Base-by-base conservation (phyloP, 345 rosid species). In the Eutrema japonicum region DNA sequence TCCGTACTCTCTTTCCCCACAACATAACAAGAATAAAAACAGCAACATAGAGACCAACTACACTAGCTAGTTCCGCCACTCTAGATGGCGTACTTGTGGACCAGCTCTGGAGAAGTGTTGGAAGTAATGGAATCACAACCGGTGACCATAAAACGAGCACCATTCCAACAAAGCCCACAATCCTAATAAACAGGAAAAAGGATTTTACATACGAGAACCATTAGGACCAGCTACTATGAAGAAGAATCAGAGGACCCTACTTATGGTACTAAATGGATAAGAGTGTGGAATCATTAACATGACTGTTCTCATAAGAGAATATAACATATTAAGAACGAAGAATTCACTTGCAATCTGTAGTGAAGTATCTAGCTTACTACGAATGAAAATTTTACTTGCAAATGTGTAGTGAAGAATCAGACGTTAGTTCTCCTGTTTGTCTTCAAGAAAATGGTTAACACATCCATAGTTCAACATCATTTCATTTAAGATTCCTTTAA, bases 81-180 rank as follows among this genome's bases (percentile, higher is more conserved):
- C 75, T 81, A 26, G 93, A 84, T 65, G 96, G 87, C 46, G 63
- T 85, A 47, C 75, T 78, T 64, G 86, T 81, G 43, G 90, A 85
- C 97, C 97, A 89, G 82, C 93, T 83, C 79, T 74, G 91, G 72
- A 94, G 84, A 27, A 94, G 86, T 18, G 90, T 81, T 77, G 98
- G 98, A 79, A 94, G 84, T 79, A 91, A 77, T 3, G 98, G 97
- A 77, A 94, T 81, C 59, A 84, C 70, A 53, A 89, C 78, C 0
- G 96, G 98, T 11, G 97, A 91, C 98, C 98, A 94, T 18, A 94
- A 68, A 77, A 94, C 90, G 54, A 89, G 86, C 76, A 82, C 86
- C 98, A 94, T 85, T 57, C 90, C 78, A 3, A 68, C 76, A 82
- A 94, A 94, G 9, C 93, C 93, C 66, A 91, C 83, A 73, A 81